Percentiles rank a stretch among this genome's conserved stretches.
Evolutionary conservation across 1,284 basidiomycete genomes (phyloP).

Genomic region (Hymenochaete sp.): DNA sequence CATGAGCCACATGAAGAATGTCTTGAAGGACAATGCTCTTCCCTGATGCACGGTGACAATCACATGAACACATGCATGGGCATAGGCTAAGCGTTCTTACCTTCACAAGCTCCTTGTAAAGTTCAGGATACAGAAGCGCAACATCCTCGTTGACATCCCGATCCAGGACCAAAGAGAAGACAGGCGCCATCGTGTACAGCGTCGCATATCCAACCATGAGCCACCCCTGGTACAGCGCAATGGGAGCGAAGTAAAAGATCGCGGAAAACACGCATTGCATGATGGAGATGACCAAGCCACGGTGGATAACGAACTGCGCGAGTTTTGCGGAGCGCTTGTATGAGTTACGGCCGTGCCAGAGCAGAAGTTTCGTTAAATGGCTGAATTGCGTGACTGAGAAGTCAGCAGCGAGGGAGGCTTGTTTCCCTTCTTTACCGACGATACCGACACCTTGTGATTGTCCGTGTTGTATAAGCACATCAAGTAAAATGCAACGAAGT

Average conservation of each 20-base stretch:
- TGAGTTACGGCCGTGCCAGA: slow-evolving; percentile 97
- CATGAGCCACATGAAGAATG: slow-evolving; percentile 97
- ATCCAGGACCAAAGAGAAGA: slow-evolving; percentile 95
- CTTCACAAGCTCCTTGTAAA: slow-evolving; percentile 97
- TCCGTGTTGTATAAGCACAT: neutral
- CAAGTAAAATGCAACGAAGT: neutral
- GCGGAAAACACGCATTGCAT: slow-evolving; percentile 97
- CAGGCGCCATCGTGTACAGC: slow-evolving; percentile 96
- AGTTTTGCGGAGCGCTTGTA: slow-evolving; percentile 97
- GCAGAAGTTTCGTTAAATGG: slow-evolving; percentile 86
- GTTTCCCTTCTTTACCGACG: slow-evolving; percentile 97
- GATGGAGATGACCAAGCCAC: slow-evolving; percentile 94
- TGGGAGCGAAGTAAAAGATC: slow-evolving; percentile 98
- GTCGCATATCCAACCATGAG: slow-evolving; percentile 98
- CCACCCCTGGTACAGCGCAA: slow-evolving; percentile 98
- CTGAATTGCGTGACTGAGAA: slow-evolving; percentile 97
- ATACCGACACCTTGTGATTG: slow-evolving; percentile 77
- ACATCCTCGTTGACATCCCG: slow-evolving; percentile 94
- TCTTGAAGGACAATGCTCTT: slow-evolving; percentile 88
- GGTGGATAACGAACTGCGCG: slow-evolving; percentile 97
- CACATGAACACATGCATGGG: neutral
- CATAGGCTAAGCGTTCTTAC: slow-evolving; percentile 31
- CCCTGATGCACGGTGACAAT: slow-evolving; percentile 44
- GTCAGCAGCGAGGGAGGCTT: slow-evolving; percentile 95
- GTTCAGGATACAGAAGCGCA: slow-evolving; percentile 90